These are phyloP conservation scores for Crithidia thermophila DNA, from an alignment of 208 protist species.

Conservation along the genomic window DNA sequence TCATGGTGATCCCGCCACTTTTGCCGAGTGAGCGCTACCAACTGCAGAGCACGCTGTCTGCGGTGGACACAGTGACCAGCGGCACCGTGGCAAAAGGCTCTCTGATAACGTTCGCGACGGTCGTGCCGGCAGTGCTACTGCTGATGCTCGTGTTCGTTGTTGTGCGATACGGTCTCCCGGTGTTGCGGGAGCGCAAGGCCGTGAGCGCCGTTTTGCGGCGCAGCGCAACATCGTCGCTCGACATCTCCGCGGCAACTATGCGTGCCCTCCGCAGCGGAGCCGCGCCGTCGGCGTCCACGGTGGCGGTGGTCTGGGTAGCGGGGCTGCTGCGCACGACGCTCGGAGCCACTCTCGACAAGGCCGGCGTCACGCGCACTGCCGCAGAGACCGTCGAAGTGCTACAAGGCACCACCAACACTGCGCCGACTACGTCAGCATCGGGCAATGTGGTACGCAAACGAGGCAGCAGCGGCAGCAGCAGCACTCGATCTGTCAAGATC, in stretches of 20 bases:
- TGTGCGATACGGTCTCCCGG: not conserved
- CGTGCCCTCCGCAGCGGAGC: not conserved
- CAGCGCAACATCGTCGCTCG: not conserved
- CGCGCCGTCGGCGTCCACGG: not conserved
- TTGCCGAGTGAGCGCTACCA: constrained; percentile 12
- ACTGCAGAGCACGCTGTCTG: not conserved
- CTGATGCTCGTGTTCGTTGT: not conserved
- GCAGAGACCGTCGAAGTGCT: not conserved
- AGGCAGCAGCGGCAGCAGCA: not conserved
- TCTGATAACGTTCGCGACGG: not conserved
- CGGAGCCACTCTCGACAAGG: constrained; percentile 26
- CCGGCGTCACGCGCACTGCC: constrained; percentile 9
- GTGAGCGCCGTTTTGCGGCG: not conserved
- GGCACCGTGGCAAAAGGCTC: not conserved
- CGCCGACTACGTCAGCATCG: too few relatives aligned
- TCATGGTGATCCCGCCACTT: constrained; percentile 11
- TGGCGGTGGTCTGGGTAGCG: constrained; percentile 8
- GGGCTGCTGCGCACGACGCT: constrained; percentile 14
- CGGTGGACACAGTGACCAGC: not conserved
- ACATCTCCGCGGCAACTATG: not conserved
- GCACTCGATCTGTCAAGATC: not conserved
- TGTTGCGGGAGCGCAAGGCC: not conserved
- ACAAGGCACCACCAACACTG: too few relatives aligned
- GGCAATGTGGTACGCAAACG: too few relatives aligned
- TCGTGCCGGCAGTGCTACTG: constrained; percentile 1